A percentile compares a stretch with the other conserved stretches of the same genome.
These are phyloP conservation scores for Oropetium thomaeum DNA, from an alignment of 176 grass and related monocot genomes.

Conservation along the genomic window DNA sequence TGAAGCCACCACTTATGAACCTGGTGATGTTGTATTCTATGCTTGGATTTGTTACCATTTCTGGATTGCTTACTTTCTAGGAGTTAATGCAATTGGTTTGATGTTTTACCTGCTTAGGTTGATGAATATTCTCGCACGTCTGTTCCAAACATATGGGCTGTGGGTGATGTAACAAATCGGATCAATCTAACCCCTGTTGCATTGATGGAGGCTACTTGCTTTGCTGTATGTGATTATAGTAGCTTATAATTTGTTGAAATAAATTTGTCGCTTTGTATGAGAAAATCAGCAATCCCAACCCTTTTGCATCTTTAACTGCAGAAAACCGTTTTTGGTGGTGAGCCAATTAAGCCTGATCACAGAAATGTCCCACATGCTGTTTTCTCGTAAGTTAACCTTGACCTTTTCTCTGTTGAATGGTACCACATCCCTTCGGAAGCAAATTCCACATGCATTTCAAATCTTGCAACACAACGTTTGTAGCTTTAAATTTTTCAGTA, in stretches of 20 bases:
- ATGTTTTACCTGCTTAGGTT: slow-evolving; percentile 51
- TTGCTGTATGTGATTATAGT: slow-evolving; percentile 65
- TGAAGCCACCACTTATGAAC: not conserved
- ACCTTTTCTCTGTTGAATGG: not conserved
- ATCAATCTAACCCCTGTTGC: slow-evolving; percentile 96
- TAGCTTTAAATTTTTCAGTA: not conserved
- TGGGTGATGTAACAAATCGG: slow-evolving; percentile 94
- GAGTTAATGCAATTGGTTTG: slow-evolving; percentile 5
- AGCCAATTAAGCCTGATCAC: slow-evolving; percentile 81
- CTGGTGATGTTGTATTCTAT: not conserved
- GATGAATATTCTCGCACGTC: slow-evolving; percentile 81
- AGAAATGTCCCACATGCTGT: slow-evolving; percentile 89
- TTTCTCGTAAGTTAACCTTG: slow-evolving; percentile 58
- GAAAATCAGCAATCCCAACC: slow-evolving; percentile 11
- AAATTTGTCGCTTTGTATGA: slow-evolving; percentile 18
- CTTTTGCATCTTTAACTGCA: slow-evolving; percentile 31
- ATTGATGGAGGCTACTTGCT: slow-evolving; percentile 96
- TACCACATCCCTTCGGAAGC: not conserved
- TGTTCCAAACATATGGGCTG: slow-evolving; percentile 88
- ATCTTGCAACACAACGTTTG: not conserved
- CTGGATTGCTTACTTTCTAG: slow-evolving; percentile 14
- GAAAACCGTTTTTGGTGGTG: slow-evolving; percentile 97
- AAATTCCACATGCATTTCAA: not conserved
- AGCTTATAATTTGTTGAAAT: not conserved
- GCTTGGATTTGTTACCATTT: not conserved